Evolutionary conservation across 208 protist species (phyloP), one percentile per base, ranked within the genome.

Genomic region (Acanthamoeba castellanii): DNA sequence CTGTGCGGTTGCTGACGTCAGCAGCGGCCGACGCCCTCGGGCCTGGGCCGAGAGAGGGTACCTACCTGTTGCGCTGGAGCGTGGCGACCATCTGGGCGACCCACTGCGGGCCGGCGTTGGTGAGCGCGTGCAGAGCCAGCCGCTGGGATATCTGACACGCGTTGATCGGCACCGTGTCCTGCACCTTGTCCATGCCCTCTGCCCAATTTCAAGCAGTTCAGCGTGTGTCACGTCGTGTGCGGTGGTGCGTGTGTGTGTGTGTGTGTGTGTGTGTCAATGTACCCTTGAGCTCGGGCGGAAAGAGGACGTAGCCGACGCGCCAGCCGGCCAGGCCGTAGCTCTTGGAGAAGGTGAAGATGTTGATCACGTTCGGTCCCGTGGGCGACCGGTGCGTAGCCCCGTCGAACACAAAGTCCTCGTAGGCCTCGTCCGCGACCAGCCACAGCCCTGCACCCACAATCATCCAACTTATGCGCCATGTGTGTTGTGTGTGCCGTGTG

Each of bases 361-460:
- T 94, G 57, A 94, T 94, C 57, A 94, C 90, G 47, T 94, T 94
- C 11, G 90, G 90, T 20, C 90, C 90, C 9, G n/a, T 84, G 37
- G 90, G 64, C 30, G 59, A 78, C 32, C 55, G 27, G 59, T 94
- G 90, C 64, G 81, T 30, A 0, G 74, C 61, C 42, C 90, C 90
- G 25, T 94, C 90, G 57, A 94, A 94, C 50, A 94, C 59, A 82
- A 94, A 94, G 61, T 94, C 90, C 81, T 94, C 90, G 81, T 94
- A 94, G 34, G 90, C 90, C 64, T 94, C 90, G 59, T 94, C 90
- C 1, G 34, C 18, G 22, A 94, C 59, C 90, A 94, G 42, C 90
- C 90, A 94, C 47, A 87, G 50, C n/a, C 78, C 78, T 78, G 27
- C 20, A 30, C 61, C 22, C 47, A 50, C 7, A 50, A 50, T 16